Evolutionary conservation across 2,329 filamentous ascomycete genomes (phyloP).

Genomic region (Botryotinia narcissicola): DNA sequence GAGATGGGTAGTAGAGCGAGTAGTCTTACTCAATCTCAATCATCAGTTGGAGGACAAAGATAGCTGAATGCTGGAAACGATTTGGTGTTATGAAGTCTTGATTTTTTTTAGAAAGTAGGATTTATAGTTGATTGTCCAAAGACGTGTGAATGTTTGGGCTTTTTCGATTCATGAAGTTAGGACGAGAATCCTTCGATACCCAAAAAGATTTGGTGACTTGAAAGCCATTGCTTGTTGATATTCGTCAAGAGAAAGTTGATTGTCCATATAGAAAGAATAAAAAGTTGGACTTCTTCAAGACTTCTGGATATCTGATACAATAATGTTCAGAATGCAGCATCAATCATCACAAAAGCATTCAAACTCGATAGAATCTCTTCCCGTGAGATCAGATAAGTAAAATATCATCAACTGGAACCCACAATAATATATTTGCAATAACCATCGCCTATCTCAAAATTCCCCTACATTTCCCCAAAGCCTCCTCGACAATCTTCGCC

Average conservation of each 20-base stretch:
- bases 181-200: not conserved
- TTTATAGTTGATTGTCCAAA: not conserved
- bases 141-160: not conserved
- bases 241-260: not conserved
- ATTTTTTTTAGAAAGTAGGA: not conserved
- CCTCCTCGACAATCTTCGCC: conserved; percentile 31
- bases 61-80: not conserved
- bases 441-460: not conserved
- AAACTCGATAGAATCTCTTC: not conserved
- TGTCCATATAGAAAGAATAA: not conserved
- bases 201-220: not conserved
- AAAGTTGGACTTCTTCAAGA: not conserved
- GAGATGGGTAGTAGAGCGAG: not conserved
- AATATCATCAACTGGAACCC: not conserved
- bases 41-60: not conserved
- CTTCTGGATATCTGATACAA: not conserved
- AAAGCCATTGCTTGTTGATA: not conserved
- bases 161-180: not conserved
- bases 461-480: conserved; percentile 11
- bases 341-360: not conserved
- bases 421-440: too few species aligned
- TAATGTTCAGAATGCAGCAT: not conserved
- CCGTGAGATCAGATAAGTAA: not conserved
- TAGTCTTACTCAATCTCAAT: not conserved
- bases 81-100: not conserved